A percentile compares a stretch with the other conserved stretches of the same genome.
These are phyloP conservation scores for Annulohypoxylon stygium DNA, from an alignment of 495 filamentous ascomycete genomes.

Conservation along the genomic window DNA sequence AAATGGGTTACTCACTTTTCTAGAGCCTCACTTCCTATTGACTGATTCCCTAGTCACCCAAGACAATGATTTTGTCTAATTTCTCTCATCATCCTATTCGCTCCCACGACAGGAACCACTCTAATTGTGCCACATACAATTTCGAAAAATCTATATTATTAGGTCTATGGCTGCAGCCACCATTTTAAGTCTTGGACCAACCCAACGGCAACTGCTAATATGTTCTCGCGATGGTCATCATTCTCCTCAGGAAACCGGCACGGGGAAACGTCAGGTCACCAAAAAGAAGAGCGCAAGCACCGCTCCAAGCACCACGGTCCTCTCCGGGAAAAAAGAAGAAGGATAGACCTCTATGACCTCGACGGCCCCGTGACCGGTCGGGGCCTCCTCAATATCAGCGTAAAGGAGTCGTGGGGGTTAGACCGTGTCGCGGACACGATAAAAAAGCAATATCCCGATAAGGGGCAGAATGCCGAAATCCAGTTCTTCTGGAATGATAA, in stretches of 20 bases:
- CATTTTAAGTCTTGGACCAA: not conserved
- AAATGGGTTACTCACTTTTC: slow-evolving; percentile 1
- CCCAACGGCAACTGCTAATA: slow-evolving; percentile 21
- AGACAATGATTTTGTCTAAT: slow-evolving; percentile 5
- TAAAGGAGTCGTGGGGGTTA: slow-evolving; percentile 23
- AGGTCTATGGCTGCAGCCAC: slow-evolving; percentile 14
- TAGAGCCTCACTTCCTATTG: slow-evolving; percentile 25
- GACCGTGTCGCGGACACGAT: slow-evolving; percentile 10
- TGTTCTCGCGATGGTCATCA: slow-evolving; percentile 37
- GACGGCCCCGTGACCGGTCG: slow-evolving; percentile 24
- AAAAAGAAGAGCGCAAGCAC: slow-evolving; percentile 24
- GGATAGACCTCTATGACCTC: slow-evolving; percentile 39
- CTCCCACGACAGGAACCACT: slow-evolving; percentile 24
- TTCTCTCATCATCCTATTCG: slow-evolving; percentile 16
- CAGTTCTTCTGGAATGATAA: slow-evolving; percentile 31
- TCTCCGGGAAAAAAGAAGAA: slow-evolving; percentile 32
- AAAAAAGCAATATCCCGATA: slow-evolving; percentile 24
- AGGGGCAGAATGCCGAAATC: slow-evolving; percentile 29
- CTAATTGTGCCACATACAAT: slow-evolving; percentile 37
- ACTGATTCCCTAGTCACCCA: slow-evolving; percentile 15
- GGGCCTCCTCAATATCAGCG: slow-evolving; percentile 3
- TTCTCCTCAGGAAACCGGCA: slow-evolving; percentile 17
- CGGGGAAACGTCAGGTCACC: slow-evolving; percentile 20
- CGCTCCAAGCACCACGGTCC: slow-evolving; percentile 16
- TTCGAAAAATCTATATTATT: slow-evolving; percentile 32